Conservation (phyloP, 768 basidiomycete species). For the Suillus americanus region DNA sequence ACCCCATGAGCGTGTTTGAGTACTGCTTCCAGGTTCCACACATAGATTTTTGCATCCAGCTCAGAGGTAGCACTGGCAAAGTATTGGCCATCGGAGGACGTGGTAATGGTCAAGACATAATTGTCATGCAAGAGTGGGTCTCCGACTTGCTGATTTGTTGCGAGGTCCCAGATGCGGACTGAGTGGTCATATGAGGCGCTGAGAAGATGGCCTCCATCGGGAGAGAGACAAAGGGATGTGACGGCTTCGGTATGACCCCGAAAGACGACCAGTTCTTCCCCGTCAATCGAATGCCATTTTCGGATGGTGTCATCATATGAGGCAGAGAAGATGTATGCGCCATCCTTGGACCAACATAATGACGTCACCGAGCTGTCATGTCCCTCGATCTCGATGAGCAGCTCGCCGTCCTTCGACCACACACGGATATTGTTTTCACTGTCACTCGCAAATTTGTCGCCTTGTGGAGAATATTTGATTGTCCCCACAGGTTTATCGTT, state of each 20-base stretch:
- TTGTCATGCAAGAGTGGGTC: constrained; percentile 71
- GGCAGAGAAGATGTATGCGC: background rate
- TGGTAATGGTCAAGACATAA: constrained; percentile 71
- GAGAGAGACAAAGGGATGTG: background rate
- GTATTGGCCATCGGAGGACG: constrained; percentile 77
- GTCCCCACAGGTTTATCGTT: background rate
- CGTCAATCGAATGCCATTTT: background rate
- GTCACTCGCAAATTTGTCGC: background rate
- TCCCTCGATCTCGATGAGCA: background rate
- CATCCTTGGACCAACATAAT: constrained; percentile 1
- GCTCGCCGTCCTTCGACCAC: background rate
- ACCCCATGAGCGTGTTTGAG: background rate
- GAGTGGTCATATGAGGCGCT: background rate
- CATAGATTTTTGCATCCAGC: constrained; percentile 67
- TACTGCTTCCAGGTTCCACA: constrained; percentile 70
- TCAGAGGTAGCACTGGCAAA: constrained; percentile 69
- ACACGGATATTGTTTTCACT: background rate
- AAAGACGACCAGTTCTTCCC: background rate
- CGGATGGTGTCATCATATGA: background rate
- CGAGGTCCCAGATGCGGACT: constrained; percentile 1
- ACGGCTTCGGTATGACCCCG: background rate
- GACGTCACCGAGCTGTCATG: background rate
- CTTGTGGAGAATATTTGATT: background rate
- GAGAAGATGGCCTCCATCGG: background rate
- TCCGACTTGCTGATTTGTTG: background rate